These are phyloP conservation scores for Themeda triandra DNA, from an alignment of 176 grass and related monocot genomes.

Conservation along the genomic window DNA sequence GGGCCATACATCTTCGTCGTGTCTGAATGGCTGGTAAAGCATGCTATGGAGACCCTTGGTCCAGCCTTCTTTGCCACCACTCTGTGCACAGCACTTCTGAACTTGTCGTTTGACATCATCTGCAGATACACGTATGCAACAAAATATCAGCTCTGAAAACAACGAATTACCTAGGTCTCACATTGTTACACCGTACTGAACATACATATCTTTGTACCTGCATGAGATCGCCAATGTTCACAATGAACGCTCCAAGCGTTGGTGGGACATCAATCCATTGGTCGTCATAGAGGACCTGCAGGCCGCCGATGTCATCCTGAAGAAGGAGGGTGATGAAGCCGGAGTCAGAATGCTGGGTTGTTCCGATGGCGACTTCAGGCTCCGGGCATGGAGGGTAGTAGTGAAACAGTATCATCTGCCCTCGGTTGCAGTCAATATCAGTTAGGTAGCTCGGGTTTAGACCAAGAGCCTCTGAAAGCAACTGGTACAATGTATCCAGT, in stretches of 20 bases:
- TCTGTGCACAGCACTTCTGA: conserved; percentile 52
- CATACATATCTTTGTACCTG: conserved; percentile 32
- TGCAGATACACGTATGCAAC: neutral
- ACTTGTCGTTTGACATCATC: conserved; percentile 56
- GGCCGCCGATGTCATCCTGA: conserved; percentile 47
- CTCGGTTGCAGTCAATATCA: conserved; percentile 49
- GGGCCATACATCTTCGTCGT: conserved; percentile 45
- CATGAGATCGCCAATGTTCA: conserved; percentile 47
- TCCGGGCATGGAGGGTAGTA: conserved; percentile 70
- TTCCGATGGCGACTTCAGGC: conserved; percentile 47
- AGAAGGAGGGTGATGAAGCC: conserved; percentile 49
- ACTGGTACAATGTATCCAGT: conserved; percentile 26
- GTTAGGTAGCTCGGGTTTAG: conserved; percentile 24
- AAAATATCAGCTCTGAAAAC: neutral
- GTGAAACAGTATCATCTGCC: conserved; percentile 42
- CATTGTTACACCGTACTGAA: too few species aligned
- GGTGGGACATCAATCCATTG: conserved; percentile 39
- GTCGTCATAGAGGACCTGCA: conserved; percentile 43
- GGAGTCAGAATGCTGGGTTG: conserved; percentile 32
- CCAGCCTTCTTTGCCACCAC: conserved; percentile 33
- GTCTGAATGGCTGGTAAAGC: conserved; percentile 34
- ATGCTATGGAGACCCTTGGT: conserved; percentile 42
- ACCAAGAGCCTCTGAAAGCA: conserved; percentile 59
- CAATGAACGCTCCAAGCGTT: conserved; percentile 32
- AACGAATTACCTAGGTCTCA: too few species aligned